phyloP scores from a whole-genome alignment of 306 rosid species.

The Corylus avellana region DNA sequence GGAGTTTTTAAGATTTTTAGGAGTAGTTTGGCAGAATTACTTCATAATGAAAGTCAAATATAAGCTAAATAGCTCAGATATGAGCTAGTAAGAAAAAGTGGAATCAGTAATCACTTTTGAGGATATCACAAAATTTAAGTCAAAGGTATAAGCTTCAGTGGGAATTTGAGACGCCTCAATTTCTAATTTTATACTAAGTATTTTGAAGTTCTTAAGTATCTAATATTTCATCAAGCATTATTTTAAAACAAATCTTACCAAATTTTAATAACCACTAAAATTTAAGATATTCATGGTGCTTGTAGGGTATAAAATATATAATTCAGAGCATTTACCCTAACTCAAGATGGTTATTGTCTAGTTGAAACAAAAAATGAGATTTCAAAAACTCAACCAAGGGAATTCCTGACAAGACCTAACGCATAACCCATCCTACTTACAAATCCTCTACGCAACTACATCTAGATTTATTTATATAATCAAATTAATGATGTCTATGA shows the following conservation, averaged over 20 bases:
- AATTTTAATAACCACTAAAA: neutral
- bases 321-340: neutral
- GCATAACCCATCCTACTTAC: neutral
- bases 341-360: neutral
- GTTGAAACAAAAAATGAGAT: neutral
- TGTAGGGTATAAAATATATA: neutral
- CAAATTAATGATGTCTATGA: neutral
- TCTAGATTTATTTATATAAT: neutral
- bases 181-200: neutral
- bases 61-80: neutral
- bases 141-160: neutral
- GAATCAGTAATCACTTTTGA: neutral
- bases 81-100: neutral
- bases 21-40: neutral
- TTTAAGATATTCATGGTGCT: neutral
- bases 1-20: too few relatives aligned
- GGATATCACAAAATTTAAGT: neutral
- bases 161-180: neutral
- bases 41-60: too few relatives aligned
- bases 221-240: neutral
- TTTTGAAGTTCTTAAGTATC: neutral
- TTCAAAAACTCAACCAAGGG: neutral
- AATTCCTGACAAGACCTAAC: neutral
- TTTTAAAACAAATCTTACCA: too few relatives aligned
- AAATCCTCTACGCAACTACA: neutral